Evolutionary conservation across 2,329 filamentous ascomycete genomes (phyloP).

Genomic region (Fusarium mexicanum): DNA sequence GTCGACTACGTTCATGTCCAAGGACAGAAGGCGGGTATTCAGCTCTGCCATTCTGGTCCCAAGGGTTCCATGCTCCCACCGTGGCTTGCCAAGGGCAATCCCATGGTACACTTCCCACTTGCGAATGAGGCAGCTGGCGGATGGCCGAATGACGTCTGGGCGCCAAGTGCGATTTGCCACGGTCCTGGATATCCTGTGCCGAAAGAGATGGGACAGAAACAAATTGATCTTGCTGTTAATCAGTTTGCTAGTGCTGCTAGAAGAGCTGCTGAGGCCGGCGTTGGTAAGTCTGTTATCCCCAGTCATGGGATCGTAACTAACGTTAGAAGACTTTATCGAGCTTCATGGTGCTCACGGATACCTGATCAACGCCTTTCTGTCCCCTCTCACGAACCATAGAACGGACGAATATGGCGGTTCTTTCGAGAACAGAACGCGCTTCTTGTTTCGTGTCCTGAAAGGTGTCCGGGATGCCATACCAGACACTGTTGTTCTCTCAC

Average conservation of each 20-base stretch:
- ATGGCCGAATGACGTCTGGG: background rate
- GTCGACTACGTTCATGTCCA: background rate
- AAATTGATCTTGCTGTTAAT: background rate
- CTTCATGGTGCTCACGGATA: background rate
- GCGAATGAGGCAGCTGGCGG: background rate
- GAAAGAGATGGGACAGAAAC: rapidly evolving
- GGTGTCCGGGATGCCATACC: slow-evolving; percentile 64
- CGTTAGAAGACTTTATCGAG: background rate
- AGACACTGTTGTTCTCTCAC: slow-evolving; percentile 62
- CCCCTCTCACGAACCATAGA: slow-evolving; percentile 44
- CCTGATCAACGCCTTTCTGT: background rate
- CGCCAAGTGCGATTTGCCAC: background rate
- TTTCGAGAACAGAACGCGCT: slow-evolving; percentile 70
- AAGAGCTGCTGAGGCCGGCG: background rate
- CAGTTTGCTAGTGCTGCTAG: background rate
- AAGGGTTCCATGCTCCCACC: background rate
- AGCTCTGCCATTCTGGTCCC: background rate
- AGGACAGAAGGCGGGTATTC: background rate
- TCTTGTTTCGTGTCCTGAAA: slow-evolving; percentile 63
- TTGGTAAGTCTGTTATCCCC: background rate
- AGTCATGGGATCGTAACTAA: rapidly evolving
- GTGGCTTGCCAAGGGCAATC: background rate
- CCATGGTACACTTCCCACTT: background rate
- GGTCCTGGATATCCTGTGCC: background rate
- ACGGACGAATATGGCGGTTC: slow-evolving; percentile 72